Percentiles rank a stretch among this genome's conserved stretches.
These are phyloP conservation scores for Acidomyces sp. DNA, from an alignment of 495 filamentous ascomycete species.

Conservation along the genomic window DNA sequence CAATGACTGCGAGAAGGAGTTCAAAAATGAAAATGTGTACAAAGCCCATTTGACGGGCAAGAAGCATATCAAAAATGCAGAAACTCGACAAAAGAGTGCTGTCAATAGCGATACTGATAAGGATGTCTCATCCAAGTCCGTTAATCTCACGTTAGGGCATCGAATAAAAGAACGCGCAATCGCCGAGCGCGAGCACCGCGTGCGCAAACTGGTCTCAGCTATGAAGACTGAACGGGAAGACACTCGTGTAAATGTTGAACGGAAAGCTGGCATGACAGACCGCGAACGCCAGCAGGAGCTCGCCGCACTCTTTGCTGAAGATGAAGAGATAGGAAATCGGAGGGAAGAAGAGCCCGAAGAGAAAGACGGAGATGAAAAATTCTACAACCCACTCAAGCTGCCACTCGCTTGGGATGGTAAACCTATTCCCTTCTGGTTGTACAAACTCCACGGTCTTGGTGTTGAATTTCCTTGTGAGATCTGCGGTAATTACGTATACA, in stretches of 20 bases:
- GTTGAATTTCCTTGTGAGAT: slow-evolving; percentile 94
- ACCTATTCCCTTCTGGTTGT: slow-evolving; percentile 97
- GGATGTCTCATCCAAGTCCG: too few relatives aligned
- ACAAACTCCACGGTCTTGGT: slow-evolving; percentile 88
- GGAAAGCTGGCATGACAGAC: slow-evolving; percentile 91
- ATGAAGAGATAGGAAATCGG: slow-evolving; percentile 26
- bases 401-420: slow-evolving; percentile 97
- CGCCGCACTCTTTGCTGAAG: slow-evolving; percentile 64
- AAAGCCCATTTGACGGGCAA: slow-evolving; percentile 76
- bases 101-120: slow-evolving; percentile 15
- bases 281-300: slow-evolving; percentile 83
- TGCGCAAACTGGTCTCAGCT: slow-evolving; percentile 58
- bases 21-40: slow-evolving; percentile 91
- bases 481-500: slow-evolving; percentile 95
- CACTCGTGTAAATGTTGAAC: slow-evolving; percentile 83
- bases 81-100: slow-evolving; percentile 33
- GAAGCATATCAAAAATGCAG: slow-evolving; percentile 78
- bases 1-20: slow-evolving; percentile 79
- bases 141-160: slow-evolving; percentile 21
- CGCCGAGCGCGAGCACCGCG: slow-evolving; percentile 74
- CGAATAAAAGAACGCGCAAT: slow-evolving; percentile 80
- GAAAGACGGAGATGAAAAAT: slow-evolving; percentile 55
- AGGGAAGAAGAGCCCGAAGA: slow-evolving; percentile 48
- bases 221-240: slow-evolving; percentile 72
- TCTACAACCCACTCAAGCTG: slow-evolving; percentile 94